These are phyloP conservation scores for Santalum album DNA, from an alignment of 164 flowering plant genomes.

Conservation along the genomic window DNA sequence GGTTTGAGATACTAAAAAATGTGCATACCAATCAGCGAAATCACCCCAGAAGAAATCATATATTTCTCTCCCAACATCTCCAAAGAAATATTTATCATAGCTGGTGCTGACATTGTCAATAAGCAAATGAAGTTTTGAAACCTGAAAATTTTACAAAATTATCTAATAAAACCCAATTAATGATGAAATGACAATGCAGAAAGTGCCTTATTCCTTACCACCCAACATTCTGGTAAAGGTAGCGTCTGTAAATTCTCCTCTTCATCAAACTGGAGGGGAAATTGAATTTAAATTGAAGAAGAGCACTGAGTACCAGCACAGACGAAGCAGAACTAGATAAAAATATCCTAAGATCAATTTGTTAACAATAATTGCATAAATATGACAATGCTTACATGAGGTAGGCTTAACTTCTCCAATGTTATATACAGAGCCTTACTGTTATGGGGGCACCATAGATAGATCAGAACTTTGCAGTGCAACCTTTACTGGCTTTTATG, in stretches of 20 bases:
- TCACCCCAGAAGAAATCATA: slow-evolving; percentile 97
- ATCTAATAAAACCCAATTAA: slow-evolving; percentile 1
- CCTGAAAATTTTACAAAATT: slow-evolving; percentile 31
- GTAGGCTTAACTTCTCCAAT: too few species aligned
- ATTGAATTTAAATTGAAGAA: not conserved
- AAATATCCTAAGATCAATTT: too few species aligned
- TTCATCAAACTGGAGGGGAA: slow-evolving; percentile 50
- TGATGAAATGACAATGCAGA: slow-evolving; percentile 2
- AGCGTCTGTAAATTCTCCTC: slow-evolving; percentile 45
- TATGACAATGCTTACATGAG: too few species aligned
- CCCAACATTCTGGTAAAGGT: slow-evolving; percentile 93
- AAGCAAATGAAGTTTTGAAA: slow-evolving; percentile 80
- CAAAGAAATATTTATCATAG: slow-evolving; percentile 87
- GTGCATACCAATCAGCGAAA: slow-evolving; percentile 86
- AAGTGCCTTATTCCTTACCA: slow-evolving; percentile 42
- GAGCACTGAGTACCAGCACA: not conserved
- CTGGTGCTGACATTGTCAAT: slow-evolving; percentile 67
- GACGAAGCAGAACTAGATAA: not conserved
- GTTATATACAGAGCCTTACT: too few species aligned
- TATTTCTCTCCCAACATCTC: slow-evolving; percentile 76
- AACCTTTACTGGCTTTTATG: too few species aligned
- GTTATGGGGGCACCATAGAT: too few species aligned
- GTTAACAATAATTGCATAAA: too few species aligned
- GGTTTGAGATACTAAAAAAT: not conserved
- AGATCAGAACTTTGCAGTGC: too few species aligned